Evolutionary conservation across 805 yeast species (phyloP), one percentile per base, ranked within the genome.

Genomic region (Blastobotrys mokoenaii): DNA sequence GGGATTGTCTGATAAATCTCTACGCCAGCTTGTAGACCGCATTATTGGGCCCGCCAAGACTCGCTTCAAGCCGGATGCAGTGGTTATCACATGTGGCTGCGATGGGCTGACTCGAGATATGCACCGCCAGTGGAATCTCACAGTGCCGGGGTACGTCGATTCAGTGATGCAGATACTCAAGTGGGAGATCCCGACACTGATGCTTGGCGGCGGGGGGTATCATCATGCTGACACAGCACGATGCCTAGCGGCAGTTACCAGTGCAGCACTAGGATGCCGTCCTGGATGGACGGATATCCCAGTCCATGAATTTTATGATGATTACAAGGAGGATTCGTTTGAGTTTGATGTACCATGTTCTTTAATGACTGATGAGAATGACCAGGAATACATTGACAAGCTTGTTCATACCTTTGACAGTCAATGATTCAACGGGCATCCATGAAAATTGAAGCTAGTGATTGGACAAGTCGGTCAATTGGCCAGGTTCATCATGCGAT

Each of bases 121-220:
- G 15, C 76, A 71, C 49, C 64, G 68, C 12, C 84, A 82, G 56
- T 84, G 90, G 90, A 83, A 82, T 58, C 58, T 84, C 46, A 73
- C 82, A 0, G 70, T 79, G 6, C 59, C 61, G 34, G 84, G 82
- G 0, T 65, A 71, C 16, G 70, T 73, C 0, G 25, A 56, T 1
- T 61, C 60, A 4, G 59, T 80, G 3, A 3, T 49, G 20, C 32
- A 52, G 10, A 17, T 73, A 15, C 40, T 35, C 5, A 51, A 45
- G 1, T 46, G 51, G 52, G 54, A 43, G 1, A 41, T 53, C 2
- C 78, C 79, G 0, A 58, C 68, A 0, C 44, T 80, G 44, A 46
- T 84, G 5, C 64, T 83, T 1, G 90, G 90, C 0, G 93, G 93
- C 1, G 93, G 93, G 2, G 93, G 90, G 0, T 84, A 84, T 57